These are phyloP conservation scores for Malassezia restricta DNA, from an alignment of 1,284 basidiomycete species.

Conservation along the genomic window DNA sequence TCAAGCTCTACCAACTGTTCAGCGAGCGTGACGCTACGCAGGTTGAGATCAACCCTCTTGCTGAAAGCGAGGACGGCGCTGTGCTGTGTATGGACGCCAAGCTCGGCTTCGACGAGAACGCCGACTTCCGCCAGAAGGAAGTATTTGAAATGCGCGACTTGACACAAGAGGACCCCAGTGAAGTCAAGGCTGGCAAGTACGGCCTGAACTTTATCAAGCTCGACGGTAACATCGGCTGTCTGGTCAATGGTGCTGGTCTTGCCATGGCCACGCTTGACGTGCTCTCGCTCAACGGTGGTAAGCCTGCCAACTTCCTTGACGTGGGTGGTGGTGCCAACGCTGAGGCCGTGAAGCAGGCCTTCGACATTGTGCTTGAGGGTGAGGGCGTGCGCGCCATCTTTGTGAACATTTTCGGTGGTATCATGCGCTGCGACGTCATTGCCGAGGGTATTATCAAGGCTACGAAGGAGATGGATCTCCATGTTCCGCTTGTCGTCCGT, in stretches of 20 bases:
- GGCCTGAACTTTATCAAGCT: slow-evolving; percentile 99
- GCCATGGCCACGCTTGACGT: slow-evolving; percentile 99
- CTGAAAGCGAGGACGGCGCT: slow-evolving; percentile 81
- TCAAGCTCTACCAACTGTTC: slow-evolving; percentile 90
- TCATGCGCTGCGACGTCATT: slow-evolving; percentile 84
- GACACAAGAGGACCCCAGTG: slow-evolving; percentile 88
- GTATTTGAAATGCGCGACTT: slow-evolving; percentile 80
- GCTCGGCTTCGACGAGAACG: slow-evolving; percentile 98
- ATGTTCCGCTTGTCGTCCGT: slow-evolving; percentile 79
- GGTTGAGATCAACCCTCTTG: slow-evolving; percentile 98
- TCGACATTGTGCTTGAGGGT: slow-evolving; percentile 82
- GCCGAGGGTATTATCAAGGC: slow-evolving; percentile 84
- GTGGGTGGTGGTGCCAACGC: slow-evolving; percentile 96
- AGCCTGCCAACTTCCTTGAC: slow-evolving; percentile 96
- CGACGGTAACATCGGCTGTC: slow-evolving; percentile 90
- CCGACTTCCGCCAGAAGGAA: slow-evolving; percentile 90
- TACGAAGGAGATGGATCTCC: slow-evolving; percentile 74
- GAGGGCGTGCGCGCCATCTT: slow-evolving; percentile 94
- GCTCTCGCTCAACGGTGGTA: slow-evolving; percentile 58
- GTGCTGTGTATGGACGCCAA: slow-evolving; percentile 99
- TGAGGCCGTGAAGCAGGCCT: slow-evolving; percentile 97
- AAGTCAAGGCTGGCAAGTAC: slow-evolving; percentile 65
- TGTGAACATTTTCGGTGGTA: slow-evolving; percentile 70
- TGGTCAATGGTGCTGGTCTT: slow-evolving; percentile 96
- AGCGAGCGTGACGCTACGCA: slow-evolving; percentile 98